Base-by-base conservation (phyloP, 1,284 basidiomycete genomes). In the Microbotryomycetes sp. region DNA sequence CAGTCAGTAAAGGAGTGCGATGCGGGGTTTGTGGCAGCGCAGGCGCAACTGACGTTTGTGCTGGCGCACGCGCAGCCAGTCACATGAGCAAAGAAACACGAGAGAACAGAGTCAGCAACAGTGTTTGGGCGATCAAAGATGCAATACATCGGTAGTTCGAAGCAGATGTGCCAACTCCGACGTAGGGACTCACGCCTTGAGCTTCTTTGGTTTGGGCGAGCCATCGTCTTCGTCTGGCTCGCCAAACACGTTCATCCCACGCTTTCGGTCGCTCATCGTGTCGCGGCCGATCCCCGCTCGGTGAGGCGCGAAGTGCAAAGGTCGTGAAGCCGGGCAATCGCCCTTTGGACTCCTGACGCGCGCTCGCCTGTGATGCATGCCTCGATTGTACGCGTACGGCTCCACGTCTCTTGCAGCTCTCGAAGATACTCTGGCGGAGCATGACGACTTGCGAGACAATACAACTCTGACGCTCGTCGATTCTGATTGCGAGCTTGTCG, bases 181-280 rank as follows among this genome's bases (percentile, higher is more conserved):
- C n/a, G n/a, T n/a, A n/a, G 27, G 5, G 29, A 61, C 61, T 63
- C 50, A 63, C 61, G 52, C 53, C 41, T 54, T 54, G 16, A 57
- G 61, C 57, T 63, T 63, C 57, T 63, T 63, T 16, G 54, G 29
- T 23, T 48, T 30, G 21, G 56, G 48, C 9, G 56, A 48, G 21
- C 28, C 23, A 21, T 48, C 49, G 16, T 48, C 56, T 13, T 57
- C 48, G n/a, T 57, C 56, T 45, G 48, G 56, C 24, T 48, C 56
- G 18, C 48, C 56, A 51, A 57, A 57, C 28, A 31, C 23, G 16
- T 4, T 11, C 27, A 21, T 21, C 47, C 48, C 26, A 11, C 59
- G 29, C 24, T 27, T 52, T 27, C 29, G 31, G 27, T 51, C 6
- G 16, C 50, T 28, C 51, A 49, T 48, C 7, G 26, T 1, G 45